Conservation (phyloP, 441 rosid genomes). For the Adansonia madagascariensis region DNA sequence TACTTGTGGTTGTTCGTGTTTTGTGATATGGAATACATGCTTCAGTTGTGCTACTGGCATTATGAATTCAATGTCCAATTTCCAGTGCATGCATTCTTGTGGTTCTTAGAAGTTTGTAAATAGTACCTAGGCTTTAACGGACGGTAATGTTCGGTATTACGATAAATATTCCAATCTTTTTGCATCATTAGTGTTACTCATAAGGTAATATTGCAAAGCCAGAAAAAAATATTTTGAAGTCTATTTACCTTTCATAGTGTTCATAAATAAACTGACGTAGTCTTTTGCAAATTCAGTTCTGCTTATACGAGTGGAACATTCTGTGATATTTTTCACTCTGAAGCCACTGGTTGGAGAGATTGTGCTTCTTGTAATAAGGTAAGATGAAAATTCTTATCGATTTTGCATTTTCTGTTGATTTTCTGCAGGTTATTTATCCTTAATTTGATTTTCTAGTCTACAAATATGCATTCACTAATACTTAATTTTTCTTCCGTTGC, state of each 20-base stretch:
- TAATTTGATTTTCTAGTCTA: neutral
- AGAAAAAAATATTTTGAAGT: neutral
- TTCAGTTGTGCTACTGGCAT: conserved; percentile 2
- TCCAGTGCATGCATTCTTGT: neutral
- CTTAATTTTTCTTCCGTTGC: conserved; percentile 16
- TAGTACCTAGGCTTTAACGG: neutral
- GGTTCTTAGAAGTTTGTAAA: neutral
- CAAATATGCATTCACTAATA: neutral
- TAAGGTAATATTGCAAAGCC: conserved; percentile 1
- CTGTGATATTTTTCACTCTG: conserved; percentile 35
- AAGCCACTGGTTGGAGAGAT: conserved; percentile 37
- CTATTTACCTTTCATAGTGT: neutral
- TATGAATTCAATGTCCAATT: conserved; percentile 1
- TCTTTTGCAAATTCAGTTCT: conserved; percentile 30
- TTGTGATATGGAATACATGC: neutral
- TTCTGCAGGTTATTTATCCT: conserved; percentile 2
- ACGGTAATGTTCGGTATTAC: neutral
- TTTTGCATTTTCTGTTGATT: neutral
- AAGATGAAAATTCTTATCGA: conserved; percentile 17
- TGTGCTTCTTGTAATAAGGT: conserved; percentile 39
- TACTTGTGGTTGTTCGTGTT: conserved; percentile 7
- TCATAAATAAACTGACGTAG: neutral
- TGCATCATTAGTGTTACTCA: neutral
- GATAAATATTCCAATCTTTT: neutral
- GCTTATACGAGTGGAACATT: conserved; percentile 34